Conservation (phyloP, 108 stramenopile genomes). For the Nitzschia sp. region DNA sequence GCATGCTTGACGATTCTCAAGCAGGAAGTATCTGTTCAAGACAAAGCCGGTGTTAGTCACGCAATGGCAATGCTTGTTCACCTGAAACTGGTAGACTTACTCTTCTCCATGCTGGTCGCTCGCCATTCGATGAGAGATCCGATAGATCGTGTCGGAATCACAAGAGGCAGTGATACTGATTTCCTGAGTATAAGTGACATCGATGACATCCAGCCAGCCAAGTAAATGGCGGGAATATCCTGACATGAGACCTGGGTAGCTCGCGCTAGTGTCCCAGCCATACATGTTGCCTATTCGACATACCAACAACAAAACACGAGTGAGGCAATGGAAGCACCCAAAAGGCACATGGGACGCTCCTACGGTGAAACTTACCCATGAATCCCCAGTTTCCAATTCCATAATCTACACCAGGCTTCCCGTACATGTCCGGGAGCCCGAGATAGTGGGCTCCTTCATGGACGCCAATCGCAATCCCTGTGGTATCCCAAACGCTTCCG, state of each 20-base stretch:
- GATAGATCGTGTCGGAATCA: constrained; percentile 41
- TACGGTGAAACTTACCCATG: constrained; percentile 50
- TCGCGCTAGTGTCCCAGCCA: constrained; percentile 19
- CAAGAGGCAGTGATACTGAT: constrained; percentile 36
- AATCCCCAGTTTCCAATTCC: constrained; percentile 36
- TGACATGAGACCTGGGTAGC: constrained; percentile 49
- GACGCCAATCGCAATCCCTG: constrained; percentile 19
- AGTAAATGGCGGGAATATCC: constrained; percentile 57
- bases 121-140: constrained; percentile 45
- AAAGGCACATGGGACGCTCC: no score
- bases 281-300: constrained; percentile 31
- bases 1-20: constrained; percentile 64
- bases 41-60: not conserved
- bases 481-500: constrained; percentile 35
- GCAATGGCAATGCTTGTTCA: no score
- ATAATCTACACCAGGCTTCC: not conserved
- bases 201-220: constrained; percentile 52
- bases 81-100: not conserved
- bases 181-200: constrained; percentile 39
- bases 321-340: not conserved
- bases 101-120: constrained; percentile 40
- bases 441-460: constrained; percentile 32
- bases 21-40: constrained; percentile 48
- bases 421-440: constrained; percentile 28
- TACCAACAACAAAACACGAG: not conserved